Base-by-base conservation (phyloP, 2,329 filamentous ascomycete genomes). In the Claviceps sp. region DNA sequence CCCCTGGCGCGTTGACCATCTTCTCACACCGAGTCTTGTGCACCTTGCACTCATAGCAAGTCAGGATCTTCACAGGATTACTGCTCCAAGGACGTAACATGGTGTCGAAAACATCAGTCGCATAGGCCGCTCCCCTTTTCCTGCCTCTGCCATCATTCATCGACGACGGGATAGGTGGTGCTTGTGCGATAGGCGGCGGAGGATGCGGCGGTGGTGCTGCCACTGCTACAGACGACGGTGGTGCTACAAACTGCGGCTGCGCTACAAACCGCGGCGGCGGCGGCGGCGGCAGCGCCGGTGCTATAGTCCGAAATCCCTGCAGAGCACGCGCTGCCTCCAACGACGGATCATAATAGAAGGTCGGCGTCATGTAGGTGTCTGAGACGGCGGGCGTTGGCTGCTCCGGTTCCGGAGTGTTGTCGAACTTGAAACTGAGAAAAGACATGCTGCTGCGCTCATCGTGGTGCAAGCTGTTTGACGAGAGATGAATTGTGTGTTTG, bases 341-440 rank as follows among this genome's bases (percentile, higher is more conserved):
- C 7, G 41, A 45, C n/a, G 48, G 42, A 14, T 22, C 40, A 24
- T 11, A 6, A 42, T 16, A 18, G 48, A 45, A 16, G 48, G 38
- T 49, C 38, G 38, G 26, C 26, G 42, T 43, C 47, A 49, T 9
- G 24, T 42, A 44, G 11, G 24, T 40, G 7, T 45, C 51, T 16
- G 47, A 40, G 7, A 41, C 40, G 13, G 46, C 20, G 2, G 47
- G 46, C 30, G 48, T n/a, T 16, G 18, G 18, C 24, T 34, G 51
- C 6, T n/a, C 46, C 37, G 46, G 51, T 6, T n/a, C 46, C 37
- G 46, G 47, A 11, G 47, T 26, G 40, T 49, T 48, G 47, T 52
- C 51, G 46, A 52, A 41, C 34, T 52, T 52, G 51, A 52, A 52
- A 40, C 49, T 52, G 47, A 49, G 40, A 52, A 52, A 52, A 20